Conservation (phyloP, 1,284 basidiomycete genomes). For the Puccinia horiana region DNA sequence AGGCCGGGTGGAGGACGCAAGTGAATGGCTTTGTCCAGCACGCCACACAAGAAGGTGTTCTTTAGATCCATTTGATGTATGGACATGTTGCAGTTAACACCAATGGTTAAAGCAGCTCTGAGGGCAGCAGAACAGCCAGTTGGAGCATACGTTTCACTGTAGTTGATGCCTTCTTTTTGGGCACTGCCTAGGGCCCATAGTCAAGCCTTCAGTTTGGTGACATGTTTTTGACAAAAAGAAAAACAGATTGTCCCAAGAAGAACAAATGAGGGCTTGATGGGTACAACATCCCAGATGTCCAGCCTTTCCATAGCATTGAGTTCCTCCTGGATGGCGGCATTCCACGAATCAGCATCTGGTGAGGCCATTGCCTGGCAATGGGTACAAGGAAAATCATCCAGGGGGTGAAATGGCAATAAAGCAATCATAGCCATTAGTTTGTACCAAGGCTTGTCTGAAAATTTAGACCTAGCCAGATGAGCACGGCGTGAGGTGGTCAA, state of each 20-base stretch:
- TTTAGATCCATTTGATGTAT: constrained; percentile 61
- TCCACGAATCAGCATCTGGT: neutral
- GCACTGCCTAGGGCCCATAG: constrained; percentile 62
- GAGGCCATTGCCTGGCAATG: neutral
- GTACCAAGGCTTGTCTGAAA: neutral
- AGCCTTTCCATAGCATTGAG: neutral
- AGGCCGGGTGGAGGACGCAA: constrained; percentile 57
- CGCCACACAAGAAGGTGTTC: constrained; percentile 61
- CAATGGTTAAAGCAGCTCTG: too few species aligned
- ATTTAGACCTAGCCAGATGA: neutral
- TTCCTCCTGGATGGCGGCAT: neutral
- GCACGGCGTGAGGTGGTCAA: neutral
- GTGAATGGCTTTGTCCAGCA: constrained; percentile 61
- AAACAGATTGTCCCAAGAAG: constrained; percentile 59
- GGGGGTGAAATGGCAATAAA: neutral
- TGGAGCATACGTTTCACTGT: constrained; percentile 61
- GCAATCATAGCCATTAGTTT: neutral
- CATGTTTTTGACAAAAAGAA: constrained; percentile 59
- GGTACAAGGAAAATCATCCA: neutral
- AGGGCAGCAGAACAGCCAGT: too few species aligned
- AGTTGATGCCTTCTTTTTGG: constrained; percentile 61
- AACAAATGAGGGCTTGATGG: neutral
- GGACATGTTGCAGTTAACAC: constrained; percentile 57
- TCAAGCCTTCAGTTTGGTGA: constrained; percentile 58
- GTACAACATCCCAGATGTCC: neutral